These are phyloP conservation scores for Dissophora globulifera DNA, from an alignment of 192 early-diverging fungal species.

Conservation along the genomic window DNA sequence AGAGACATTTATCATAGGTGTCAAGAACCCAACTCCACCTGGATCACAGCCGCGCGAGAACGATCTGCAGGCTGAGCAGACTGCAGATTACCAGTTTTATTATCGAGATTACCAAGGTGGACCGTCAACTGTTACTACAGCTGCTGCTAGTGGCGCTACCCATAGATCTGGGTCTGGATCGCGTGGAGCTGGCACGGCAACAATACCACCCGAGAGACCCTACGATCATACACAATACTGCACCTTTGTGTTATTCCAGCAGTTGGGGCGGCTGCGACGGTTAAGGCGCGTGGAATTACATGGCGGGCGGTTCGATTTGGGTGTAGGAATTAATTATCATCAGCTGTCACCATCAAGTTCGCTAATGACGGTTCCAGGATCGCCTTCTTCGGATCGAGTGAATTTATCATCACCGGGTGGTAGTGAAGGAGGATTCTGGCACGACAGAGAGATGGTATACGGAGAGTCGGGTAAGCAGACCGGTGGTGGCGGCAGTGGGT, in stretches of 20 bases:
- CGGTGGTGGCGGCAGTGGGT: too few species aligned
- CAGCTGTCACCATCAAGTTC: neutral
- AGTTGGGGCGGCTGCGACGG: slow-evolving; percentile 13
- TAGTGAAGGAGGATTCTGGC: too few species aligned
- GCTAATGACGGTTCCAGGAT: too few species aligned
- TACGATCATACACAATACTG: slow-evolving; percentile 27
- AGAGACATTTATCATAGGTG: slow-evolving; percentile 28
- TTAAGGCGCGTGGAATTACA: slow-evolving; percentile 21
- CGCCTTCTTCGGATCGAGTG: too few species aligned
- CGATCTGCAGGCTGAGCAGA: slow-evolving; percentile 3
- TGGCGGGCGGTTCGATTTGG: slow-evolving; percentile 27
- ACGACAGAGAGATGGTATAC: too few species aligned
- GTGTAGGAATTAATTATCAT: neutral
- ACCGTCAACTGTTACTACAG: neutral
- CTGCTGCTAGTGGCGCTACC: too few species aligned
- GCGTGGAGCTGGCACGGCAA: neutral
- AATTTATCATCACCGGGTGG: too few species aligned
- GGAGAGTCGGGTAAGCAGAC: too few species aligned
- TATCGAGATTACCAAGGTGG: slow-evolving; percentile 15
- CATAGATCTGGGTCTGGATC: too few species aligned
- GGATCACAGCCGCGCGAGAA: neutral
- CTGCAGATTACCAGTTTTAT: slow-evolving; percentile 18
- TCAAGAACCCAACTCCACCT: slow-evolving; percentile 7
- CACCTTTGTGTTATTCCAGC: slow-evolving; percentile 20
- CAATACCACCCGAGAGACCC: neutral